These are phyloP conservation scores for Prunus persica DNA, from an alignment of 306 rosid species.

Conservation along the genomic window DNA sequence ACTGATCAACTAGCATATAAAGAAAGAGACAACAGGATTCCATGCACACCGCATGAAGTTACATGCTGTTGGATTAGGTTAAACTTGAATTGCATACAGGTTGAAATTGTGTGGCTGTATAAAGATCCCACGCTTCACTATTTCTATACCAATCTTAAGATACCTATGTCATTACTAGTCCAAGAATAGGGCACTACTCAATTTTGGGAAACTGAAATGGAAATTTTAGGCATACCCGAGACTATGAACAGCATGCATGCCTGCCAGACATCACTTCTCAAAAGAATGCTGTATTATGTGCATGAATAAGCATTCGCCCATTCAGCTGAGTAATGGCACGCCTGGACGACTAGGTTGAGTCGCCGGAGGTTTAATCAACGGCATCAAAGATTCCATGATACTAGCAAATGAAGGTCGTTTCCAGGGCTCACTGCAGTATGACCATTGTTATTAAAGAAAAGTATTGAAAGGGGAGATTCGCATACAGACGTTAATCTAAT, in stretches of 20 bases:
- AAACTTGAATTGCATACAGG: too few species aligned
- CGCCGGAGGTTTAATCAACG: constrained; percentile 66
- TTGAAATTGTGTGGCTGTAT: too few species aligned
- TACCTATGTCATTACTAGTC: too few species aligned
- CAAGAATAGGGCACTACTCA: neutral
- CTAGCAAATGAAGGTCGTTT: constrained; percentile 86
- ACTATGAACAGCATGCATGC: constrained; percentile 39
- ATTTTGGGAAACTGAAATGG: neutral
- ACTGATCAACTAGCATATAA: too few species aligned
- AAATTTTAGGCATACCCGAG: constrained; percentile 48
- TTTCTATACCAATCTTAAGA: too few species aligned
- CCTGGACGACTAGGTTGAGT: constrained; percentile 65
- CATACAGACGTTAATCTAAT: neutral
- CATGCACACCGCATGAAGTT: too few species aligned
- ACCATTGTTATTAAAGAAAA: constrained; percentile 14
- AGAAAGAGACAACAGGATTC: too few species aligned
- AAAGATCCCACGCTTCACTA: too few species aligned
- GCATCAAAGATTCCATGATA: constrained; percentile 85
- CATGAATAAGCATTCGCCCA: constrained; percentile 42
- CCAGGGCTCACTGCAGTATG: constrained; percentile 84
- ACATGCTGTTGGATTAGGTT: too few species aligned
- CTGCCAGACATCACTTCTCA: constrained; percentile 50
- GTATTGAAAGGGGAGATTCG: neutral
- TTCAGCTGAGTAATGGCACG: constrained; percentile 55
- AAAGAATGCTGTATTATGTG: constrained; percentile 57